phyloP scores from a whole-genome alignment of 805 yeast genomes.

The Clavispora carvajalis region DNA sequence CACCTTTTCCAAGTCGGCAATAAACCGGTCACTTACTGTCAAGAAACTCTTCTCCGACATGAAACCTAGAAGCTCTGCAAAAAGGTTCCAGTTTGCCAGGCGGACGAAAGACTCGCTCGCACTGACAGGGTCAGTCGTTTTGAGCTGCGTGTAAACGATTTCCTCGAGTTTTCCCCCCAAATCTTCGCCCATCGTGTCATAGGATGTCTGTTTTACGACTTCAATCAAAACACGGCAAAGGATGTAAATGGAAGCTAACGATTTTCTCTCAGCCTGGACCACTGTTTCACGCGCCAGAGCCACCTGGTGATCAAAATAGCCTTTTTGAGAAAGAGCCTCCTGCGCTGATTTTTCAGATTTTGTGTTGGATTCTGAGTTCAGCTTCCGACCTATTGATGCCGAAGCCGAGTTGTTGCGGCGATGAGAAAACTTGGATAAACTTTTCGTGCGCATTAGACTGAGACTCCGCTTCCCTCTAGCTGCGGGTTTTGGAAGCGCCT shows the following conservation, averaged over 20 bases:
- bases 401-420: constrained; percentile 48
- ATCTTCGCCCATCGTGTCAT: constrained; percentile 69
- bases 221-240: constrained; percentile 89
- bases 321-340: constrained; percentile 12
- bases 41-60: constrained; percentile 83
- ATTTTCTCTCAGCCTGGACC: constrained; percentile 80
- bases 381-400: constrained; percentile 12
- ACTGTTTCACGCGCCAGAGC: constrained; percentile 56
- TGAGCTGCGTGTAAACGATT: constrained; percentile 83
- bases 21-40: constrained; percentile 87
- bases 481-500: constrained; percentile 4
- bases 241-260: constrained; percentile 80
- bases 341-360: background rate
- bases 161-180: constrained; percentile 83
- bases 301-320: constrained; percentile 25
- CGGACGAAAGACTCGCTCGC: constrained; percentile 59
- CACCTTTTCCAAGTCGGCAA: constrained; percentile 83
- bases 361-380: background rate
- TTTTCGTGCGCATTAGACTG: constrained; percentile 36
- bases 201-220: constrained; percentile 81
- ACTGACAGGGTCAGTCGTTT: constrained; percentile 80
- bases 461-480: constrained; percentile 32
- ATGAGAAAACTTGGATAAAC: constrained; percentile 37
- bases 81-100: constrained; percentile 88
- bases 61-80: constrained; percentile 83